A percentile compares a stretch with the other conserved stretches of the same genome.
These are phyloP conservation scores for Peronospora farinosa DNA, from an alignment of 352 stramenopile species.

Conservation along the genomic window DNA sequence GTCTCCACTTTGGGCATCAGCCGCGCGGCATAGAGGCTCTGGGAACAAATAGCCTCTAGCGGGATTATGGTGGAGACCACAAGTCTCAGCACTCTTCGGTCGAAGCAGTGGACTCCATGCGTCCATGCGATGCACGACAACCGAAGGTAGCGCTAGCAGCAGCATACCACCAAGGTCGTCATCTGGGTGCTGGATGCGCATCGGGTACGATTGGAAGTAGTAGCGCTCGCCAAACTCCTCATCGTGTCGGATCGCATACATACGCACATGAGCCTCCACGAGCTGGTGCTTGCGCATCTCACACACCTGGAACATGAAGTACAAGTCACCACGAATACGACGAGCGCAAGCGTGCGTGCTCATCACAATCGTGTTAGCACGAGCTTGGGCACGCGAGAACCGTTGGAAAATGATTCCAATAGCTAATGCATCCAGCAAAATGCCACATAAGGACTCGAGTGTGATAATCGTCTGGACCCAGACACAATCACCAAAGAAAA, in stretches of 20 bases:
- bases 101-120: slow-evolving; percentile 85
- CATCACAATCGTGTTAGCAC: slow-evolving; percentile 92
- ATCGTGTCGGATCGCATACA: slow-evolving; percentile 89
- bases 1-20: slow-evolving; percentile 57
- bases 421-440: slow-evolving; percentile 90
- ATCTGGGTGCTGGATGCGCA: slow-evolving; percentile 91
- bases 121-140: slow-evolving; percentile 92
- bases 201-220: slow-evolving; percentile 90
- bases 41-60: slow-evolving; percentile 61
- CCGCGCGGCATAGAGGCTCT: slow-evolving; percentile 48
- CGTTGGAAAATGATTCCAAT: slow-evolving; percentile 94
- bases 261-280: slow-evolving; percentile 90
- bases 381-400: slow-evolving; percentile 85
- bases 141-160: slow-evolving; percentile 83
- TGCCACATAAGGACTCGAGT: slow-evolving; percentile 80
- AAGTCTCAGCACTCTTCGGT: slow-evolving; percentile 42
- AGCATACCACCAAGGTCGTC: slow-evolving; percentile 89
- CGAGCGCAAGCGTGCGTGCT: slow-evolving; percentile 89
- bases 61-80: slow-evolving; percentile 59
- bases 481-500: slow-evolving; percentile 90
- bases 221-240: slow-evolving; percentile 59
- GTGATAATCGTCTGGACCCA: slow-evolving; percentile 91
- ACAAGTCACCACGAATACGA: slow-evolving; percentile 82
- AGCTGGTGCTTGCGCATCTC: slow-evolving; percentile 92
- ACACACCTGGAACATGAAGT: slow-evolving; percentile 91